Base-by-base conservation (phyloP, 768 basidiomycete species). In the Favolaschia claudopus region DNA sequence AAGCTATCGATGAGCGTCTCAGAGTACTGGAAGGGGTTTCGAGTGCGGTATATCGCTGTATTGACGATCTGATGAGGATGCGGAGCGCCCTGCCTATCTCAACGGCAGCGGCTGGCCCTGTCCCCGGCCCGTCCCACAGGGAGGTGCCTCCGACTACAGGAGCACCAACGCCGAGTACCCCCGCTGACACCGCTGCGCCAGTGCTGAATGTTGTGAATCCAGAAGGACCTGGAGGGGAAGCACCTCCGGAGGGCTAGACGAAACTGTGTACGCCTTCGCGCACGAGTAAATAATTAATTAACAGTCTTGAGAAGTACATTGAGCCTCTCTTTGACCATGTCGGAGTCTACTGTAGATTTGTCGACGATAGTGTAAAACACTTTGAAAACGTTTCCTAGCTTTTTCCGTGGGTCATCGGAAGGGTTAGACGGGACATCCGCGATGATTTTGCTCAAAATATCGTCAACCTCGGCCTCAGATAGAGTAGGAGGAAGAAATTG, bases 1-100 rank as follows among this genome's bases (percentile, higher is more conserved):
- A 92, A 63, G 89, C 90, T 7, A 90, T 97, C 45, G 92, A 95
- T 63, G 93, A 95, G 66, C 84, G 93, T 52, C 73, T 98, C 60
- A 81, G 86, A 38, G 82, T 93, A 34, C 75, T 98, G 33, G 89
- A 94, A 73, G 83, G 86, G 17, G 89, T 96, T 34, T 92, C 93
- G 34, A 79, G 79, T 33, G 83, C 87, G 4, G 78, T 95, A n/a
- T 85, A 85, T 69, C 80, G 82, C 19, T 89, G 93, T 66, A 82
- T 93, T 51, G 89, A 91, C 63, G 93, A 97, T 65, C 79, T 97
- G 60, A 83, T 89, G 71, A 78, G 86, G 64, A 79, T 93, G 70
- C 77, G 91, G 63, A 93, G 92, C 65, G 79, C 85, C n/a, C 74
- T 94, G 29, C 89, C 90, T 15, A 63, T 74, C 27, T 60, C 75